phyloP scores from a whole-genome alignment of 306 rosid genomes.

The Dalbergia oliveri region DNA sequence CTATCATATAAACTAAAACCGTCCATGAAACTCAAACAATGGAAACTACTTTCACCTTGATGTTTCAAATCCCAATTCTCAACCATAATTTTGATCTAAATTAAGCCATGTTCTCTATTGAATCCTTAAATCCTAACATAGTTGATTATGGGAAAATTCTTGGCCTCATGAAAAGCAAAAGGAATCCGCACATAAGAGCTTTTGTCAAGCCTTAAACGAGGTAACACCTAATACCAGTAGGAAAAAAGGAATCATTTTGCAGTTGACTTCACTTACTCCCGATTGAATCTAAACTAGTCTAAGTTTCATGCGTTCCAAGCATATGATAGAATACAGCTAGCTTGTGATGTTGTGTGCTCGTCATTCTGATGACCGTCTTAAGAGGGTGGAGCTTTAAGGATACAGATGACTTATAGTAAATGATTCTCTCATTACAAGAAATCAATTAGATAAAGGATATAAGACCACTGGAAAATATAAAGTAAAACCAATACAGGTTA shows the following conservation, averaged over 20 bases:
- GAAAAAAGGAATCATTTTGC: neutral
- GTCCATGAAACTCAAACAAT: conserved; percentile 36
- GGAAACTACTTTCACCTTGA: conserved; percentile 18
- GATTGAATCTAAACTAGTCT: conserved; percentile 16
- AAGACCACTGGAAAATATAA: conserved; percentile 25
- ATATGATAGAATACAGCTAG: conserved; percentile 23
- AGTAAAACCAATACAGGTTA: neutral
- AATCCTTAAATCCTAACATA: neutral
- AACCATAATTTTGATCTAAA: conserved; percentile 10
- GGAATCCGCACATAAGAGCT: conserved; percentile 1
- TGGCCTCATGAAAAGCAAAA: conserved; percentile 1
- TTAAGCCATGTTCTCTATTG: neutral
- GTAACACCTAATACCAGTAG: neutral
- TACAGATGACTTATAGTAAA: conserved; percentile 20
- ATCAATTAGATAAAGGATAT: conserved; percentile 17
- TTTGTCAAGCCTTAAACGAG: neutral
- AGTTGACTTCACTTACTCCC: neutral
- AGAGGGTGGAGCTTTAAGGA: conserved; percentile 34
- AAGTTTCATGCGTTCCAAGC: conserved; percentile 29
- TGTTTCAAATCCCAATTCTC: conserved; percentile 28
- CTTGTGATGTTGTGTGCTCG: conserved; percentile 9
- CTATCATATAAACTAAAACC: conserved; percentile 34
- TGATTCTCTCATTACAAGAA: conserved; percentile 29
- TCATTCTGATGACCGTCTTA: conserved; percentile 32
- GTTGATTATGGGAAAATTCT: conserved; percentile 13